phyloP scores from a whole-genome alignment of 202 grass and related monocot species.

The Schoenoplectus tabernaemontani region DNA sequence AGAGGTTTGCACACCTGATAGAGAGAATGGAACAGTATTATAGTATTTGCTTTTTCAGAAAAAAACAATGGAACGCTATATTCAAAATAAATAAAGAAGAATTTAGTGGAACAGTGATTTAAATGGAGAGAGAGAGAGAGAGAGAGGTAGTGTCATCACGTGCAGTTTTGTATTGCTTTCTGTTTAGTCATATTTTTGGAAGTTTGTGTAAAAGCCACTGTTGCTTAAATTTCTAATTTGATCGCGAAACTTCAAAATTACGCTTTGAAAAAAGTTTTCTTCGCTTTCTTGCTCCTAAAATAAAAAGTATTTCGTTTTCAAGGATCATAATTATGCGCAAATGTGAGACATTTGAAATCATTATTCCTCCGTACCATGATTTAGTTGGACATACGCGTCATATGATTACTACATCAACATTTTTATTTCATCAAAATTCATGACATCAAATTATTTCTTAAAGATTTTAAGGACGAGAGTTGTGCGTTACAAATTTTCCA shows the following conservation, averaged over 20 bases:
- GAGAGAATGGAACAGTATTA: constrained; percentile 9
- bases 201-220: background rate
- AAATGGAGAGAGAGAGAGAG: background rate
- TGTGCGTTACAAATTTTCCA: too few species aligned
- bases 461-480: too few species aligned
- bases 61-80: too few species aligned
- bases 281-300: background rate
- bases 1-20: background rate
- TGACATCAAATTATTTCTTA: too few species aligned
- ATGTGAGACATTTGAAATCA: background rate
- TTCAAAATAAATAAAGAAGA: background rate
- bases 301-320: background rate
- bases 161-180: background rate
- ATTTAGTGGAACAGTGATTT: background rate
- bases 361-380: background rate
- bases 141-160: background rate
- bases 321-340: background rate
- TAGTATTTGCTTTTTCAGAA: background rate
- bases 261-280: background rate
- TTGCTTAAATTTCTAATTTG: background rate
- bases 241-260: constrained; percentile 8
- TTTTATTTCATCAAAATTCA: too few species aligned
- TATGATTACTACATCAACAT: background rate
- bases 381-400: background rate
- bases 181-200: background rate